These are phyloP conservation scores for Yamadazyma friedrichii DNA, from an alignment of 1,139 yeast species.

Conservation along the genomic window DNA sequence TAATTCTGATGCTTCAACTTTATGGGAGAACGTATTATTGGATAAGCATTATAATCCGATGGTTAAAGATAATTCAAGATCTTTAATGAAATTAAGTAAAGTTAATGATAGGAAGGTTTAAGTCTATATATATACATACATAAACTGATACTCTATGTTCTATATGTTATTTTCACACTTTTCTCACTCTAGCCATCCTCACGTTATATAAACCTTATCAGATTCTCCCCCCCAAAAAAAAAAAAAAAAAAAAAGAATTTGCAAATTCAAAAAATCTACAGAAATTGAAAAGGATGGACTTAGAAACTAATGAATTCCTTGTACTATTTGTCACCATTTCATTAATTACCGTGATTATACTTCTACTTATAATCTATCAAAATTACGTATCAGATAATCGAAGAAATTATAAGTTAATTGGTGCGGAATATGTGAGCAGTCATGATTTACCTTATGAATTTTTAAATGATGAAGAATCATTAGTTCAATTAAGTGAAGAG, in stretches of 20 bases:
- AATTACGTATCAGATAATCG: not conserved
- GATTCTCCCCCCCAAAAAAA: too few relatives aligned
- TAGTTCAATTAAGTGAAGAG: slow-evolving; percentile 35
- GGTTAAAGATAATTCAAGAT: slow-evolving; percentile 54
- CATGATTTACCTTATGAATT: slow-evolving; percentile 37
- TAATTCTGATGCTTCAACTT: slow-evolving; percentile 82
- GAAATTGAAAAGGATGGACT: not conserved
- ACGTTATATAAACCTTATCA: not conserved
- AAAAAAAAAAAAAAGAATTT: too few relatives aligned
- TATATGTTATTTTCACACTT: not conserved
- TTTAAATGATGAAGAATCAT: slow-evolving; percentile 42
- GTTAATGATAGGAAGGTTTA: slow-evolving; percentile 10
- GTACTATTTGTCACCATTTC: slow-evolving; percentile 9
- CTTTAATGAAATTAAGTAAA: slow-evolving; percentile 44
- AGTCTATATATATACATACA: not conserved
- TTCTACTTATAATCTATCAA: not conserved
- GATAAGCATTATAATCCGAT: slow-evolving; percentile 81
- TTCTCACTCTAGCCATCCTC: not conserved
- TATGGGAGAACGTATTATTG: slow-evolving; percentile 83
- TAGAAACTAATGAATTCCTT: slow-evolving; percentile 9
- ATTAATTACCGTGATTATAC: not conserved
- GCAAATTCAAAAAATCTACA: too few relatives aligned
- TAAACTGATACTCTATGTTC: not conserved
- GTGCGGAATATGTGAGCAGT: slow-evolving; percentile 19
- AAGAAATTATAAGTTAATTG: slow-evolving; percentile 19